These are phyloP conservation scores for Globisporangium iwayamae DNA, from an alignment of 352 stramenopile species.

Conservation along the genomic window DNA sequence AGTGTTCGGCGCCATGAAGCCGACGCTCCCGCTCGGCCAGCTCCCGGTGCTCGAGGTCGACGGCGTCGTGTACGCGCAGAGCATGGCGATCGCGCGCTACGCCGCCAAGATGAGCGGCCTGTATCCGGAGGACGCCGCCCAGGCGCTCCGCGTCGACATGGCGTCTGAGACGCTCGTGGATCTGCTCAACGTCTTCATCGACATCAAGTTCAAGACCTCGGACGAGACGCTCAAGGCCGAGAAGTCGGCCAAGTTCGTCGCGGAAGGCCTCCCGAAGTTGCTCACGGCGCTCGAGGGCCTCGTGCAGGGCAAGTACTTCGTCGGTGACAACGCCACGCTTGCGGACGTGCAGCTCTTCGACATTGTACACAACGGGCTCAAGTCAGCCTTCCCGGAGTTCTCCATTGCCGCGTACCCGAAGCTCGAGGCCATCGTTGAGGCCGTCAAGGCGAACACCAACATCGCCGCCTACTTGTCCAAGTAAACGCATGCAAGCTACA, in stretches of 20 bases:
- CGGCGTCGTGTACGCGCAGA: constrained; percentile 42
- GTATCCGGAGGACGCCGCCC: constrained; percentile 37
- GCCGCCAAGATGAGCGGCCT: constrained; percentile 42
- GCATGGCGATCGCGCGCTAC: constrained; percentile 55
- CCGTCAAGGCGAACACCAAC: constrained; percentile 19
- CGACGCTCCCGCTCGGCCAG: constrained; percentile 40
- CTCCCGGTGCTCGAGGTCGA: constrained; percentile 52
- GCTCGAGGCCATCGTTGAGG: constrained; percentile 16
- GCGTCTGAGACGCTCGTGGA: constrained; percentile 32
- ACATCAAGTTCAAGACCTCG: constrained; percentile 3
- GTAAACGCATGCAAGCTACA: not conserved
- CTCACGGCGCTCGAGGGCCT: constrained; percentile 36
- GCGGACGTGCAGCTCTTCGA: constrained; percentile 45
- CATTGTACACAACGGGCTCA: constrained; percentile 35
- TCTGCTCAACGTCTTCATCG: not conserved
- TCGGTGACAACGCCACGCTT: constrained; percentile 33
- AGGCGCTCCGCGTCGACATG: constrained; percentile 33
- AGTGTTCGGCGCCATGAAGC: constrained; percentile 34
- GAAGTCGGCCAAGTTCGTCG: not conserved
- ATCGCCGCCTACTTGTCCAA: constrained; percentile 31
- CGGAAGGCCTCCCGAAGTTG: constrained; percentile 2
- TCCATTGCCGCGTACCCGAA: constrained; percentile 22
- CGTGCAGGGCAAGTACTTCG: constrained; percentile 46
- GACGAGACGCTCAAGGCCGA: constrained; percentile 1
- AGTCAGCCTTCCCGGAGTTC: constrained; percentile 23